Percentiles rank a stretch among this genome's conserved stretches.
These are phyloP conservation scores for Oryza coarctata DNA, from an alignment of 176 grass and related monocot species.

Conservation along the genomic window DNA sequence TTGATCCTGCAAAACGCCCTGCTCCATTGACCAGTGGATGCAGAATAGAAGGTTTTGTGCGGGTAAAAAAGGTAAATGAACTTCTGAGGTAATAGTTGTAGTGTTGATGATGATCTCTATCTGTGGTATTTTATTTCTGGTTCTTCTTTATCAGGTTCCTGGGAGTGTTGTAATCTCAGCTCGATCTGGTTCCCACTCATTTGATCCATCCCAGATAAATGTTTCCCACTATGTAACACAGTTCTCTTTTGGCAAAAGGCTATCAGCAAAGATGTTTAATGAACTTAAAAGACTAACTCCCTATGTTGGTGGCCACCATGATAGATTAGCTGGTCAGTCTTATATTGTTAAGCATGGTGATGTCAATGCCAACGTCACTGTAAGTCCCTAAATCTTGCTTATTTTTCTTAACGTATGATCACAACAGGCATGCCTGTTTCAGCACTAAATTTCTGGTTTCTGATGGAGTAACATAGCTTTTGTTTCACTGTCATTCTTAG, in stretches of 20 bases:
- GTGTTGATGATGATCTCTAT: neutral
- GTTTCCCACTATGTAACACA: slow-evolving; percentile 86
- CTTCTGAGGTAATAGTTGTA: slow-evolving; percentile 14
- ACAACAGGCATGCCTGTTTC: neutral
- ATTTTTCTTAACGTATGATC: neutral
- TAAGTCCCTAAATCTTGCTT: slow-evolving; percentile 39
- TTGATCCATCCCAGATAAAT: slow-evolving; percentile 98
- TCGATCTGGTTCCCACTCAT: slow-evolving; percentile 85
- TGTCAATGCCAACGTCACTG: slow-evolving; percentile 82
- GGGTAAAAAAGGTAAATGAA: slow-evolving; percentile 80
- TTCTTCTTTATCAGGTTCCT: slow-evolving; percentile 68
- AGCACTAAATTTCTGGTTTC: slow-evolving; percentile 3
- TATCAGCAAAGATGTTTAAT: slow-evolving; percentile 53
- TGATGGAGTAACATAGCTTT: slow-evolving; percentile 11
- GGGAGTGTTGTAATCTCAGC: slow-evolving; percentile 94
- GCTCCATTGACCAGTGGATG: slow-evolving; percentile 90
- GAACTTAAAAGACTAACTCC: slow-evolving; percentile 86
- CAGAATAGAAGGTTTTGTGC: slow-evolving; percentile 95
- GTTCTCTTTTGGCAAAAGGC: slow-evolving; percentile 88
- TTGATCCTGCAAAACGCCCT: slow-evolving; percentile 70
- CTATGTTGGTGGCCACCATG: slow-evolving; percentile 66
- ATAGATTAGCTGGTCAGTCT: slow-evolving; percentile 77
- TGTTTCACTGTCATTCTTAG: slow-evolving; percentile 54
- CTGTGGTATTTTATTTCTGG: slow-evolving; percentile 8
- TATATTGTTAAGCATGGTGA: slow-evolving; percentile 65